Conservation (phyloP, 148 eudicot genomes). For the Camellia sinensis region DNA sequence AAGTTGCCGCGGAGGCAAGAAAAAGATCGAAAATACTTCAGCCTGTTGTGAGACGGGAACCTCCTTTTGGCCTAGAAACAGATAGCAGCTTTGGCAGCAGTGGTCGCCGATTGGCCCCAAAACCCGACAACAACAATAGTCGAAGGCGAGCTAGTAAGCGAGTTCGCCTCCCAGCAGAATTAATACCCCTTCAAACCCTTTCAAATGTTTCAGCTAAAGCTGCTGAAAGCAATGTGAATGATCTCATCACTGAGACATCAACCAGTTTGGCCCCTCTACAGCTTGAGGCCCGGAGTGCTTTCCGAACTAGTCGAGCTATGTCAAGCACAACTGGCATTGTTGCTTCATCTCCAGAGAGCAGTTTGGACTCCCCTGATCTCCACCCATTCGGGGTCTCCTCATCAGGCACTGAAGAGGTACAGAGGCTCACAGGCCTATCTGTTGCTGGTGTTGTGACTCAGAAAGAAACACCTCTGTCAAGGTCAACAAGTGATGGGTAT, state of each 20-base stretch:
- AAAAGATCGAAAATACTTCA: slow-evolving; percentile 85
- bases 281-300: slow-evolving; percentile 68
- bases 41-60: slow-evolving; percentile 53
- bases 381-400: slow-evolving; percentile 69
- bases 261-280: slow-evolving; percentile 68
- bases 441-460: slow-evolving; percentile 27
- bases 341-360: slow-evolving; percentile 91
- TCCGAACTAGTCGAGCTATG: slow-evolving; percentile 46
- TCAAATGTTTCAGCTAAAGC: slow-evolving; percentile 29
- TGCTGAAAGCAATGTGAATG: slow-evolving; percentile 15
- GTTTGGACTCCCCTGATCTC: slow-evolving; percentile 75
- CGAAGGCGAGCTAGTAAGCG: slow-evolving; percentile 64
- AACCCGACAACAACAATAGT: slow-evolving; percentile 46
- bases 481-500: slow-evolving; percentile 92
- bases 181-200: slow-evolving; percentile 37
- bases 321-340: slow-evolving; percentile 39
- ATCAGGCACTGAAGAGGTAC: slow-evolving; percentile 62
- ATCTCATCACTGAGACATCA: slow-evolving; percentile 33
- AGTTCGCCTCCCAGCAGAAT: slow-evolving; percentile 51
- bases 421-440: slow-evolving; percentile 45
- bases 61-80: slow-evolving; percentile 36
- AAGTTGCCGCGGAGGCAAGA: slow-evolving; percentile 92
- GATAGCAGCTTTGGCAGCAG: slow-evolving; percentile 64
- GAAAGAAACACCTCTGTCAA: slow-evolving; percentile 51
- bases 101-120: slow-evolving; percentile 37